These are phyloP conservation scores for Chlamydomonas reinhardtii DNA, from an alignment of 163 green algal species.

Conservation along the genomic window DNA sequence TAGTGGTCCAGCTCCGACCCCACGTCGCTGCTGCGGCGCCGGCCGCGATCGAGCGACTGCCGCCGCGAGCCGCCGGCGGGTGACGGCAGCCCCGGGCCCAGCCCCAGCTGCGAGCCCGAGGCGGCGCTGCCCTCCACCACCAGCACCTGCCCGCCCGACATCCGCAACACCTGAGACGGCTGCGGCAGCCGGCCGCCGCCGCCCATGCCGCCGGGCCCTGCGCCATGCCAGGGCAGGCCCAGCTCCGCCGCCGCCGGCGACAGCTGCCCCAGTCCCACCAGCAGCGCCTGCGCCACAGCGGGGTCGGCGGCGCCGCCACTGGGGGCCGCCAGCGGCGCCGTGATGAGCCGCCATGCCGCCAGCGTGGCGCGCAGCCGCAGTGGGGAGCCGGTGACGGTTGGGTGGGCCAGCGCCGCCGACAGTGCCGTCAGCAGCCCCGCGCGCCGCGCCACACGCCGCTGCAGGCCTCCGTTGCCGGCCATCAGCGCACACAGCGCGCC, in stretches of 20 bases:
- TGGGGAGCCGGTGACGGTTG: background rate
- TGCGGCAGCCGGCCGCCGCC: too few relatives aligned
- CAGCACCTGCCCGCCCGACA: too few relatives aligned
- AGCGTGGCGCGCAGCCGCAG: background rate
- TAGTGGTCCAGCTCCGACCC: too few relatives aligned
- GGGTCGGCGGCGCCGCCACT: background rate
- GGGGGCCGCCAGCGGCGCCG: conserved; percentile 20
- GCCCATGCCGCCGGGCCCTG: too few relatives aligned
- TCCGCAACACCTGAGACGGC: background rate
- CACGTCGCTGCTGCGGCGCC: too few relatives aligned
- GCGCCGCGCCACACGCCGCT: background rate
- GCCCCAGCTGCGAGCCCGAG: too few relatives aligned
- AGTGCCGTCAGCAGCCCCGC: conserved; percentile 33
- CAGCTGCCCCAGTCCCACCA: conserved; percentile 14
- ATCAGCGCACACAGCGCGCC: conserved; percentile 38
- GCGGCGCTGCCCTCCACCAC: too few relatives aligned
- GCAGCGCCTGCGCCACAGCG: background rate
- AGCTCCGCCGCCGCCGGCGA: background rate
- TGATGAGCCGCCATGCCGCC: conserved; percentile 38
- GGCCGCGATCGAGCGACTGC: too few relatives aligned
- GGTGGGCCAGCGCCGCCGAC: conserved; percentile 10
- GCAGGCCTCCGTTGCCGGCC: conserved; percentile 8
- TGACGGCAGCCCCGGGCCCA: too few relatives aligned
- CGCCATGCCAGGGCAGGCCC: too few relatives aligned
- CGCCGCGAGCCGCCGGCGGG: too few relatives aligned